Evolutionary conservation across 208 protist genomes (phyloP).

Genomic region (Acanthamoeba castellanii): DNA sequence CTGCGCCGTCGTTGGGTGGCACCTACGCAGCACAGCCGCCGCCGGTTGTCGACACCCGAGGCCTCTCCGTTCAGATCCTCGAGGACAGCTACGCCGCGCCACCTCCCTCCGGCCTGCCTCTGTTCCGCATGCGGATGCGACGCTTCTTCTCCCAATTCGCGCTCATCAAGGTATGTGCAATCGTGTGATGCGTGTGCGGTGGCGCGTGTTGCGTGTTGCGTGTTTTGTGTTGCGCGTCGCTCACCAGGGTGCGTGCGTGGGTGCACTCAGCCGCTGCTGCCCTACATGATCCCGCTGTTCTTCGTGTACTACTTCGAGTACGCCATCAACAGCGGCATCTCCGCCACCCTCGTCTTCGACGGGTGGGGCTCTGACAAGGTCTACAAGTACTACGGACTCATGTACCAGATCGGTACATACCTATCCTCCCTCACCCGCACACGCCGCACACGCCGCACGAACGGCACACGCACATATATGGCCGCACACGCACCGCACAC

Average conservation of each 20-base stretch:
- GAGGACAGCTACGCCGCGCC: neutral
- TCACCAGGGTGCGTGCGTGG: no score
- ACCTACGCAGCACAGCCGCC: neutral
- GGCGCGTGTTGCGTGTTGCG: neutral
- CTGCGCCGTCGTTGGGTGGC: no score
- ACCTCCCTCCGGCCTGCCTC: neutral
- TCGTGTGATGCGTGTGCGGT: neutral
- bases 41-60: neutral
- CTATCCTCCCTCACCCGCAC: neutral
- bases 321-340: conserved; percentile 74
- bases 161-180: neutral
- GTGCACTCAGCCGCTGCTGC: neutral
- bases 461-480: neutral
- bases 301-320: conserved; percentile 81
- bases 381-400: conserved; percentile 75
- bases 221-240: neutral
- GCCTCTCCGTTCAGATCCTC: neutral
- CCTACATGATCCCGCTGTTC: conserved; percentile 74
- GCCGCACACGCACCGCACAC: no score
- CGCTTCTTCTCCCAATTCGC: neutral
- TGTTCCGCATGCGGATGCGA: neutral
- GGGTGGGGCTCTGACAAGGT: neutral
- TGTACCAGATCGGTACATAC: conserved; percentile 66
- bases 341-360: neutral
- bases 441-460: no score